These are phyloP conservation scores for Flaveria bidentis DNA, from an alignment of 129 eudicot species.

Conservation along the genomic window DNA sequence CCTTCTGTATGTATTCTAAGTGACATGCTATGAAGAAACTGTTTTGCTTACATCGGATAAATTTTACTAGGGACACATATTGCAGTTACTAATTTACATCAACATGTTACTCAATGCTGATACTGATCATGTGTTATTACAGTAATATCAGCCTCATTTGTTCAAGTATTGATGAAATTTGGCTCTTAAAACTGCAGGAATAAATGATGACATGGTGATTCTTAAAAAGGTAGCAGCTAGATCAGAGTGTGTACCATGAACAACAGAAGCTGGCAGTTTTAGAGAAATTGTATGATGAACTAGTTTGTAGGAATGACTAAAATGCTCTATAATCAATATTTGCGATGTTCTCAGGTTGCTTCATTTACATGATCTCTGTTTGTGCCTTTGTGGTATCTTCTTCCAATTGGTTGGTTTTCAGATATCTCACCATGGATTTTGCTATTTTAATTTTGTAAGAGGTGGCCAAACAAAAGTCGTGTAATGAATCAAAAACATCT, in stretches of 20 bases:
- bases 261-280: slow-evolving; percentile 2
- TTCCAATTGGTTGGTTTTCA: neutral
- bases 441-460: neutral
- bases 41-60: too few species aligned
- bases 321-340: slow-evolving; percentile 3
- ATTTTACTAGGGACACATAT: neutral
- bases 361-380: neutral
- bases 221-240: slow-evolving; percentile 10
- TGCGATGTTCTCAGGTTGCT: neutral
- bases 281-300: slow-evolving; percentile 14
- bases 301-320: slow-evolving; percentile 14
- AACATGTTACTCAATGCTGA: neutral
- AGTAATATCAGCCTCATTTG: neutral
- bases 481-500: neutral
- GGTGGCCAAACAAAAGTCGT: neutral
- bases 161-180: slow-evolving; percentile 2
- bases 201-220: slow-evolving; percentile 26
- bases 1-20: too few species aligned
- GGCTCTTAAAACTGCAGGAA: slow-evolving; percentile 35
- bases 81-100: neutral
- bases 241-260: neutral
- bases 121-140: neutral
- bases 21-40: too few species aligned
- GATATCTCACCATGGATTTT: neutral
- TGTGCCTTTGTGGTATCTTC: neutral